Evolutionary conservation across 2,329 filamentous ascomycete genomes (phyloP), one percentile per base, ranked within the genome.

Genomic region (Drechslerella coelobrocha): DNA sequence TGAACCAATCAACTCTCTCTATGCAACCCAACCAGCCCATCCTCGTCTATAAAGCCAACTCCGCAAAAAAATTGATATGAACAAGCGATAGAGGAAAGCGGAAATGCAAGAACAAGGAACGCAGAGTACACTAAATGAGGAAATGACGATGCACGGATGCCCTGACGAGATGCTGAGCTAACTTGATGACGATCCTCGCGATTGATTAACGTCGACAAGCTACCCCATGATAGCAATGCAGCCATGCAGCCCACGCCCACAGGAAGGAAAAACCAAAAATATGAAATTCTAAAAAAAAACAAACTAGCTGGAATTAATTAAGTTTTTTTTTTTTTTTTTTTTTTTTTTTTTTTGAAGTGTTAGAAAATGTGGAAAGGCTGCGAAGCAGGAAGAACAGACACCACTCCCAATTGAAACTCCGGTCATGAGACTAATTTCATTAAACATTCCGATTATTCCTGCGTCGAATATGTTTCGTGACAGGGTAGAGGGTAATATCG

Each of bases 1-100:
- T 69, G 65, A 69, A 69, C 65, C 65, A 69, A 69, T 69, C 65
- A 69, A 69, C 65, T 53, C 57, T 69, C 57, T 69, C 65, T 69
- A 69, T 69, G 65, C 65, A 57, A 69, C 65, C 65, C 65, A 69
- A 69, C 65, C 65, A 69, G 65, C 65, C 65, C 57, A 69, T 69
- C 65, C 65, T 69, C 65, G 65, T 69, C 65, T 69, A 69, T 69
- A 69, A 69, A 69, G 61, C 65, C 65, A 69, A 69, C 65, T 69
- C 65, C 65, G 57, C 65, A 69, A 69, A 39, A 39, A 68, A 62
- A 62, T 62, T 69, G 57, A 69, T 69, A 69, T 69, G 65, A 53
- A 56, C 41, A 62, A 60, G 34, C 61, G 57, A 69, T 57, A 69
- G 62, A 62, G 57, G 52, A 69, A 61, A 62, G 57, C 61, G 65